Evolutionary conservation across 2,329 filamentous ascomycete species (phyloP).

Genomic region (Hymenoscyphus fraxineus): DNA sequence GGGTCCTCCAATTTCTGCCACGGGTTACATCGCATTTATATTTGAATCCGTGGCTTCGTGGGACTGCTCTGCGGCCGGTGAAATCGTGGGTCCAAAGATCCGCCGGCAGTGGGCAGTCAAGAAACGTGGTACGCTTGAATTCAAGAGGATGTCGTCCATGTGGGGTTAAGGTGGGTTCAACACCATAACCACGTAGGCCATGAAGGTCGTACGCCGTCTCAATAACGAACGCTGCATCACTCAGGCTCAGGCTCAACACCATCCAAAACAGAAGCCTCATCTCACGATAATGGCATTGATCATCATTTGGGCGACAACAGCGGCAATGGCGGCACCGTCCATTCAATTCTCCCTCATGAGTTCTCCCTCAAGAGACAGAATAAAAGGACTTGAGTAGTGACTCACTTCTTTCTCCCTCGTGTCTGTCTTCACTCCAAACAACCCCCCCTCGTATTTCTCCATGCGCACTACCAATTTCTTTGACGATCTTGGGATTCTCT

Average conservation of each 20-base stretch:
- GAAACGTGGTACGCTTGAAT: slow-evolving; percentile 11
- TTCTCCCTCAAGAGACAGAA: neutral
- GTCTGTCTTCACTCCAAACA: slow-evolving; percentile 2
- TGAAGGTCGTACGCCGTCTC: neutral
- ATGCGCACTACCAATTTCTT: slow-evolving; percentile 22
- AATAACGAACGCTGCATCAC: neutral
- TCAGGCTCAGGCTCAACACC: neutral
- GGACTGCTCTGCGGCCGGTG: neutral
- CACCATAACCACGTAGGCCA: slow-evolving; percentile 4
- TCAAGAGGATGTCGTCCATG: neutral
- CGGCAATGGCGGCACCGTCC: neutral
- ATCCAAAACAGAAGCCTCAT: slow-evolving; percentile 3
- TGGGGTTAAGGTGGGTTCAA: slow-evolving; percentile 4
- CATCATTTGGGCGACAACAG: neutral
- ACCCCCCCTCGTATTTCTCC: neutral
- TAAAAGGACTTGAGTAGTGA: slow-evolving; percentile 9
- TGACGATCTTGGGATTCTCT: slow-evolving; percentile 27
- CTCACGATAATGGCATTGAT: slow-evolving; percentile 1
- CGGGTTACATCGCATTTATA: neutral
- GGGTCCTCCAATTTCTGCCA: neutral
- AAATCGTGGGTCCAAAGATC: neutral
- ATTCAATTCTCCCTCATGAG: neutral
- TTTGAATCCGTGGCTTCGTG: neutral
- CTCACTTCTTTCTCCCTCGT: neutral
- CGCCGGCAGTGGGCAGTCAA: neutral